Conservation (phyloP, 352 stramenopile genomes). For the Globisporangium spinosum region DNA sequence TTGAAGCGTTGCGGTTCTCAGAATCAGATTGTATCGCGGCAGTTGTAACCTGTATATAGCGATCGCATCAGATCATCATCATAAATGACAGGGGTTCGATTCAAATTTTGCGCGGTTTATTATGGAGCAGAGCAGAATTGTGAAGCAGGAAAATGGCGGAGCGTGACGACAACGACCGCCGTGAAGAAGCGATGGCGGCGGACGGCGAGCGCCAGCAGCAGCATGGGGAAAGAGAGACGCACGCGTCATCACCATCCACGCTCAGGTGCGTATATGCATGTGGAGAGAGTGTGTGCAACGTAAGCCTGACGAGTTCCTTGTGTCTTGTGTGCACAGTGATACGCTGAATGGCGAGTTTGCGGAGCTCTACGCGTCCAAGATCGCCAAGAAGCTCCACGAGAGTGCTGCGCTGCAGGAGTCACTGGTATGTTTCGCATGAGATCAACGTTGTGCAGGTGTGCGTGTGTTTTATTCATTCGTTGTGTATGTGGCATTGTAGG, state of each 20-base stretch:
- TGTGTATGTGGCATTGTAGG: conserved; percentile 20
- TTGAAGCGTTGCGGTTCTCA: background rate
- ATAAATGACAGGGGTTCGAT: background rate
- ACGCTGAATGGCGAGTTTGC: conserved; percentile 29
- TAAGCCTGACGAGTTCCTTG: background rate
- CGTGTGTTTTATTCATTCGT: background rate
- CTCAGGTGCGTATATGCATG: background rate
- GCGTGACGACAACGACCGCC: background rate
- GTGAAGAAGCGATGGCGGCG: background rate
- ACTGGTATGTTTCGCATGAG: conserved; percentile 20
- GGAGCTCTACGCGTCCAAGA: conserved; percentile 43
- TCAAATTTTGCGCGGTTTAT: conserved; percentile 2
- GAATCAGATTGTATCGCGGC: background rate
- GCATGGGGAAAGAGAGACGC: background rate
- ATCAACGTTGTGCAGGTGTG: background rate
- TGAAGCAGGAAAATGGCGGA: background rate
- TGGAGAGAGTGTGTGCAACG: background rate
- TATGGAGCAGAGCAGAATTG: background rate
- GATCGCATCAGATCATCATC: background rate
- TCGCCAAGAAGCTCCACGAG: conserved; percentile 24
- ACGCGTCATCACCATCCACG: background rate
- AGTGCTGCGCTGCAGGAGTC: conserved; percentile 27
- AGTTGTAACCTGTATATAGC: background rate
- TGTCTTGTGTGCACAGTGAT: conserved; percentile 12
- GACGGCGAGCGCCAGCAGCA: background rate